Base-by-base conservation (phyloP, 192 early-diverging fungal genomes). In the Piromyces finnis region DNA sequence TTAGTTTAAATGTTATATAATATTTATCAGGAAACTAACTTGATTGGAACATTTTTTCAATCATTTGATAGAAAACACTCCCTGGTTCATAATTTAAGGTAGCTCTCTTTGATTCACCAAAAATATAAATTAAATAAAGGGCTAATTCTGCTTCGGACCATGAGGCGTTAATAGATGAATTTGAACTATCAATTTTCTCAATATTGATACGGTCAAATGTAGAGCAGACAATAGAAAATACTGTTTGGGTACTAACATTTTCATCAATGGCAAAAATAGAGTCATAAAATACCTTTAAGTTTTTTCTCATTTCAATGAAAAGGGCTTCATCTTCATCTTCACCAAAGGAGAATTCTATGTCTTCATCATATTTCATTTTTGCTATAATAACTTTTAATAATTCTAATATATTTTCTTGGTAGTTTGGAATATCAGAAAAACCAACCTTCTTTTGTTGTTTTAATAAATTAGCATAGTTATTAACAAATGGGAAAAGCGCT, bases 341-440 rank as follows among this genome's bases (percentile, higher is more conserved):
- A 28, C 89, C 93, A 80, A 88, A 85, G 22, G 87, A 89, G 89
- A 90, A 94, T 13, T 91, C 88, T 79, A 91, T 93, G 77, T 95
- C 94, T 32, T 94, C 92, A 85, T 94, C 89, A 81, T 95, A 97
- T 86, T 95, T 94, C 90, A 96, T 93, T 88, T 97, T 97, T 32
- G 90, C 83, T 18, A 95, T 89, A 39, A 97, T 85, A 0, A 90
- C 89, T 30, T 87, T 85, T 39, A 95, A 84, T 35, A 94, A 85
- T 16, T 87, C 85, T 29, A 82, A 83, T 51, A 91, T 77, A 77
- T 89, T 85, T 79, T 87, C 86, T 35, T 84, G 84, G 78, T 88
- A 89, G 30, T 85, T 79, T 35, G 87, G 83, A 39, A 84, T 82
- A 37, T 27, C 41, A 78, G 30, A 1, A 83, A 82, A n/a, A 83